Evolutionary conservation across 2,329 filamentous ascomycete species (phyloP).

Genomic region (Hirsutella minnesotensis): DNA sequence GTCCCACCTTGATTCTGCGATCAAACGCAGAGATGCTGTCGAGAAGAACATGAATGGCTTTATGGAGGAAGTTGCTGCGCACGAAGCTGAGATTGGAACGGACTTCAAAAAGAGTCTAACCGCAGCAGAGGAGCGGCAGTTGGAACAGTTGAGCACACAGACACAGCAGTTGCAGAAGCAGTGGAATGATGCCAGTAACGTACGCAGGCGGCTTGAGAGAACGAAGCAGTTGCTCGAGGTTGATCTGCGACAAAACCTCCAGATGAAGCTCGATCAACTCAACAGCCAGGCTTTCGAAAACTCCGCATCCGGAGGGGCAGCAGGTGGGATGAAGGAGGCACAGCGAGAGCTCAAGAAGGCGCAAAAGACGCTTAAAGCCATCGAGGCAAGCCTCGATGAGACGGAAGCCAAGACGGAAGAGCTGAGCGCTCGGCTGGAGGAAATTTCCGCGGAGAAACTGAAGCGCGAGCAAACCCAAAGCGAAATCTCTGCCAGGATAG

Average conservation of each 20-base stretch:
- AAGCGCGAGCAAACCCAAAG: slow-evolving; percentile 62
- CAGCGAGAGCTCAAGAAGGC: slow-evolving; percentile 73
- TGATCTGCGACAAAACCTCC: slow-evolving; percentile 79
- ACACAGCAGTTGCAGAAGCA: slow-evolving; percentile 67
- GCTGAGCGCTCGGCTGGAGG: slow-evolving; percentile 35
- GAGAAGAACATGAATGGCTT: slow-evolving; percentile 66
- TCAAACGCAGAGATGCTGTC: slow-evolving; percentile 52
- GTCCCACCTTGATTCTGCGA: slow-evolving; percentile 61
- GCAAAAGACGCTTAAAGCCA: slow-evolving; percentile 51
- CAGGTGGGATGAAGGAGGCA: slow-evolving; percentile 61
- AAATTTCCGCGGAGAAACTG: slow-evolving; percentile 42
- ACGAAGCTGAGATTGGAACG: slow-evolving; percentile 69
- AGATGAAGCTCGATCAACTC: slow-evolving; percentile 77
- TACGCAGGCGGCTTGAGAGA: slow-evolving; percentile 65
- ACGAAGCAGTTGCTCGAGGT: slow-evolving; percentile 76
- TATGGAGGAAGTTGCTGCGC: slow-evolving; percentile 60
- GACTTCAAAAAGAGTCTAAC: slow-evolving; percentile 89
- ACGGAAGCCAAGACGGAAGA: slow-evolving; percentile 60
- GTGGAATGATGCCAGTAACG: slow-evolving; percentile 61
- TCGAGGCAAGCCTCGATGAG: slow-evolving; percentile 59
- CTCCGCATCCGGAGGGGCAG: slow-evolving; percentile 43
- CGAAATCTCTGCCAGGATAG: slow-evolving; percentile 65
- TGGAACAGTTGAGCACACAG: slow-evolving; percentile 57
- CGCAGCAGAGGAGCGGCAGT: slow-evolving; percentile 66
- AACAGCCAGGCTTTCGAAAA: slow-evolving; percentile 63